Evolutionary conservation across 2,329 filamentous ascomycete species (phyloP).

Genomic region (Ascocoryne sarcoides): DNA sequence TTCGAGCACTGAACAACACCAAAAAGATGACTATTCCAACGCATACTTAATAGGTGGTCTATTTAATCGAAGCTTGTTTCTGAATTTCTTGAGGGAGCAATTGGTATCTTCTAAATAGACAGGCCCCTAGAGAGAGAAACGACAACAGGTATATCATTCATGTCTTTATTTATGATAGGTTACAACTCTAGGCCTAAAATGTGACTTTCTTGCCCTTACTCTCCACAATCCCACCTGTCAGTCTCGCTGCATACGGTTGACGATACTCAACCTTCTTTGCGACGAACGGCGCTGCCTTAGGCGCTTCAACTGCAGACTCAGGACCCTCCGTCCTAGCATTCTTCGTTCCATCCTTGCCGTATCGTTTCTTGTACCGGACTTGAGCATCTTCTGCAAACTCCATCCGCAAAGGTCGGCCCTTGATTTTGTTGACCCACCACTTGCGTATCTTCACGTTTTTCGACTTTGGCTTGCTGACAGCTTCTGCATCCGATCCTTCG

Average conservation of each 20-base stretch:
- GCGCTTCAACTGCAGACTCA: constrained; percentile 13
- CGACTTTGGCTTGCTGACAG: constrained; percentile 43
- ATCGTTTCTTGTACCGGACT: constrained; percentile 87
- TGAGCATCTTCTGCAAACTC: constrained; percentile 92
- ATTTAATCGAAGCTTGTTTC: too few species aligned
- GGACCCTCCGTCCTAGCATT: constrained; percentile 15
- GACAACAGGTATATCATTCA: too few species aligned
- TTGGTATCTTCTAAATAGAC: neutral
- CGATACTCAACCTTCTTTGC: constrained; percentile 37
- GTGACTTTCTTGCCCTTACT: constrained; percentile 71
- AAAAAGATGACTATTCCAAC: too few species aligned
- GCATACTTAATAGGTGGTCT: too few species aligned
- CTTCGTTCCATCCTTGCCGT: constrained; percentile 59
- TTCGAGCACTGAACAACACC: too few species aligned
- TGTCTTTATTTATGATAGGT: too few species aligned
- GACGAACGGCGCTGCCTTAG: constrained; percentile 7
- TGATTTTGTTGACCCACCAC: constrained; percentile 80
- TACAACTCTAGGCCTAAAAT: too few species aligned
- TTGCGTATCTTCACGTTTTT: constrained; percentile 53
- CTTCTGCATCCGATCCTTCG: constrained; percentile 25
- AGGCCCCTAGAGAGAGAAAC: too few species aligned
- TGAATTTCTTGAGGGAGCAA: neutral
- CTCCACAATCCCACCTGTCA: constrained; percentile 73
- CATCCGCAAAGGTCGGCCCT: constrained; percentile 73
- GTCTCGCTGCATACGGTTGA: constrained; percentile 45